Conservation (phyloP, 805 yeast genomes). For the Sugiyamaella americana region DNA sequence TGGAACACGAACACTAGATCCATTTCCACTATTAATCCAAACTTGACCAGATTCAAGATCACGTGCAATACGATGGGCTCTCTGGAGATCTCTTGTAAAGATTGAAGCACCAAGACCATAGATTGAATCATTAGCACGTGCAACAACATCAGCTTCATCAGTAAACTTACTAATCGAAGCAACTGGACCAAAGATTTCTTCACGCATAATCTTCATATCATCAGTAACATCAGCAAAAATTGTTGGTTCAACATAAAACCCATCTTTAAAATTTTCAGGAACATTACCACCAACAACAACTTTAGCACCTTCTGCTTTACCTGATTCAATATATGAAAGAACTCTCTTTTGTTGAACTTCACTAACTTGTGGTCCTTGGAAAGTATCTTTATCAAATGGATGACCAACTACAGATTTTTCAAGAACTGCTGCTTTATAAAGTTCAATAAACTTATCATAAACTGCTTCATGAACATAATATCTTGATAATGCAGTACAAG, state of each 20-base stretch:
- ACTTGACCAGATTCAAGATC: constrained; percentile 61
- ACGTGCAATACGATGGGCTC: constrained; percentile 59
- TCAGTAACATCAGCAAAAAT: constrained; percentile 66
- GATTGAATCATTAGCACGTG: constrained; percentile 61
- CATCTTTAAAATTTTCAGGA: constrained; percentile 37
- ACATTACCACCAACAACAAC: constrained; percentile 72
- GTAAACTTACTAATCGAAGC: constrained; percentile 60
- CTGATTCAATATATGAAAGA: constrained; percentile 65
- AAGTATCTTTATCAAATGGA: constrained; percentile 67
- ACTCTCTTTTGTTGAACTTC: constrained; percentile 69
- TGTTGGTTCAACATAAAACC: constrained; percentile 70
- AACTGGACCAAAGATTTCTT: constrained; percentile 88
- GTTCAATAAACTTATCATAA: constrained; percentile 64
- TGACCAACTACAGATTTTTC: constrained; percentile 58
- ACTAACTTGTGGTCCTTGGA: constrained; percentile 90
- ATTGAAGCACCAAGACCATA: constrained; percentile 83
- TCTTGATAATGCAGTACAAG: constrained; percentile 92
- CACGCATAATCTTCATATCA: constrained; percentile 59
- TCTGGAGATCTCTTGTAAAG: constrained; percentile 60
- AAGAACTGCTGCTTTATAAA: constrained; percentile 49
- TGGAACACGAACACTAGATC: constrained; percentile 58
- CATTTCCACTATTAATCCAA: constrained; percentile 65
- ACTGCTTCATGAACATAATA: constrained; percentile 77
- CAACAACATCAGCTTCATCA: constrained; percentile 61
- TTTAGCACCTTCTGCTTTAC: constrained; percentile 77